Percentiles rank a stretch among this genome's conserved stretches.
These are phyloP conservation scores for Aspergillus fijiensis DNA, from an alignment of 2,329 filamentous ascomycete genomes.

Conservation along the genomic window DNA sequence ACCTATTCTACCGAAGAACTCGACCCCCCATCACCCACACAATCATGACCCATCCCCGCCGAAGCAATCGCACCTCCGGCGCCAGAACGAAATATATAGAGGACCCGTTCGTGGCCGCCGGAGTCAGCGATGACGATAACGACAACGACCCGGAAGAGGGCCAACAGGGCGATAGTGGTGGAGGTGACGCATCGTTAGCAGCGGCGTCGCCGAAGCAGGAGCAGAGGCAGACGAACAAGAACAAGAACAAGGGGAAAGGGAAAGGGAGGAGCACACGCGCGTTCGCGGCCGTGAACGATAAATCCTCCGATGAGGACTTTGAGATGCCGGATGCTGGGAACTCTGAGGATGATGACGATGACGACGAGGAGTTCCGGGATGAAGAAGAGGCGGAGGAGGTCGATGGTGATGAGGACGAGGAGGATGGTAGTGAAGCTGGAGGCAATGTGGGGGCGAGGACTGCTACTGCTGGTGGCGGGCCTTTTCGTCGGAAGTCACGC, in stretches of 20 bases:
- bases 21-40: background rate
- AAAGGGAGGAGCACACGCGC: constrained; percentile 14
- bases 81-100: constrained; percentile 34
- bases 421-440: constrained; percentile 14
- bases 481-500: background rate
- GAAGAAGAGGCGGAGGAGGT: constrained; percentile 15
- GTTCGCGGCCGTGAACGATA: constrained; percentile 15
- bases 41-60: constrained; percentile 32
- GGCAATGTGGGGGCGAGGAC: background rate
- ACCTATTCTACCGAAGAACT: too few relatives aligned
- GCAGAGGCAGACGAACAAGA: too few relatives aligned
- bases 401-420: constrained; percentile 13
- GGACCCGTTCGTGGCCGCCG: constrained; percentile 37
- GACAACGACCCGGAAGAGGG: too few relatives aligned
- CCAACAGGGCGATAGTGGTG: constrained; percentile 19
- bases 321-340: constrained; percentile 25
- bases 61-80: constrained; percentile 35
- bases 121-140: constrained; percentile 28
- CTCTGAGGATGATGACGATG: constrained; percentile 19
- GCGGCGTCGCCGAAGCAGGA: too few relatives aligned
- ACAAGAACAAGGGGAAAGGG: constrained; percentile 16
- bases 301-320: constrained; percentile 39
- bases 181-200: constrained; percentile 7
- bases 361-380: constrained; percentile 16
- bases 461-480: background rate